Evolutionary conservation across 2,329 filamentous ascomycete species (phyloP).

Genomic region (Fusarium papillatum): DNA sequence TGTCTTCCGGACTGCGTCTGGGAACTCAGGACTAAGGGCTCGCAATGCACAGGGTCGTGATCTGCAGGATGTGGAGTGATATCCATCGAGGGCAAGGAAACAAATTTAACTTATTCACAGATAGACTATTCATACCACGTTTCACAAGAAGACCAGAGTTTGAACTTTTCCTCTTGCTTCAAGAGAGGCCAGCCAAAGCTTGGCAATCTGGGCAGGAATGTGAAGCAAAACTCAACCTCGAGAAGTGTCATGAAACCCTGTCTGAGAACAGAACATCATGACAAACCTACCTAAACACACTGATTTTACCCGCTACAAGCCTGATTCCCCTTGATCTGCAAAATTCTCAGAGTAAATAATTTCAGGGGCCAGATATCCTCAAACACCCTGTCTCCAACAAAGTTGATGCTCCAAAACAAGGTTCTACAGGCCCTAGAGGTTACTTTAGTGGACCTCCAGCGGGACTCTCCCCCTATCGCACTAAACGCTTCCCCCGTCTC

Average conservation of each 20-base stretch:
- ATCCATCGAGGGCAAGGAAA: background rate
- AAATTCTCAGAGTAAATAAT: background rate
- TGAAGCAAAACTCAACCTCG: background rate
- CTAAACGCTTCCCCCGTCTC: constrained; percentile 7
- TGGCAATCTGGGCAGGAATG: background rate
- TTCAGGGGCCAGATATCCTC: background rate
- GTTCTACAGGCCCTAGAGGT: background rate
- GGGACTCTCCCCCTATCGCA: background rate
- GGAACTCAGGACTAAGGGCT: constrained; percentile 22
- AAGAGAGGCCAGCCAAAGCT: background rate
- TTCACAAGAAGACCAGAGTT: background rate
- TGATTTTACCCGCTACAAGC: background rate
- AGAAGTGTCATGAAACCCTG: background rate
- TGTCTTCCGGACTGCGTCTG: constrained; percentile 68
- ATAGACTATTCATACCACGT: background rate
- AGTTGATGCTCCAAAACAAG: background rate
- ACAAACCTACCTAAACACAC: background rate
- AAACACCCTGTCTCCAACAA: background rate
- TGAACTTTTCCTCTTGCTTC: background rate
- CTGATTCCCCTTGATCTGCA: background rate
- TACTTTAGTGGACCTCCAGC: constrained; percentile 3
- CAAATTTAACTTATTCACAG: background rate
- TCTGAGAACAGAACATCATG: background rate
- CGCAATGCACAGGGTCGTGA: constrained; percentile 2
- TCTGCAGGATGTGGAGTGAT: constrained; percentile 23